Evolutionary conservation across 1,284 basidiomycete species (phyloP).

Genomic region (Inonotus obliquus): DNA sequence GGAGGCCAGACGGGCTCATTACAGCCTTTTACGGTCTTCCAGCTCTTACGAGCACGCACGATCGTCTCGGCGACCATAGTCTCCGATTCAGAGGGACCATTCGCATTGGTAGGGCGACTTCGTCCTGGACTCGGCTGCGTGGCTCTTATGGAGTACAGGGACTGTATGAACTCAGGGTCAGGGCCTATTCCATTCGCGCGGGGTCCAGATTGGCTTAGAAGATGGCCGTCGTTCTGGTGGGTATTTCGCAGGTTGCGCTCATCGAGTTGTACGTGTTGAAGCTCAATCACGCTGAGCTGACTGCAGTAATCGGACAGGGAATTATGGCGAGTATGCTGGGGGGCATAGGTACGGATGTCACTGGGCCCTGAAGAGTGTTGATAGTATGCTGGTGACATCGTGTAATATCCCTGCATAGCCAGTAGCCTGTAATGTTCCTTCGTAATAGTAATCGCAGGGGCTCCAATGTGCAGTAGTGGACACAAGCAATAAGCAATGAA

Average conservation of each 20-base stretch:
- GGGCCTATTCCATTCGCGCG: not conserved
- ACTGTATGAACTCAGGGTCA: not conserved
- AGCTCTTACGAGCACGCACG: conserved; percentile 62
- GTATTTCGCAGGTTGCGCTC: not conserved
- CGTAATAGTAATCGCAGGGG: not conserved
- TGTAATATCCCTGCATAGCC: not conserved
- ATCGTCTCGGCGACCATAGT: conserved; percentile 51
- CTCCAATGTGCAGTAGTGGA: not conserved
- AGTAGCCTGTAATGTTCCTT: not conserved
- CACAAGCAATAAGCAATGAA: not conserved
- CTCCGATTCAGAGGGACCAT: not conserved
- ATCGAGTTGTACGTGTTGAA: not conserved
- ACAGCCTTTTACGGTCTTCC: conserved; percentile 64
- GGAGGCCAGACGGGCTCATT: conserved; percentile 73
- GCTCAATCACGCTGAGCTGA: too few species aligned
- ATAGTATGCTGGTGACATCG: not conserved
- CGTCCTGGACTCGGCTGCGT: not conserved
- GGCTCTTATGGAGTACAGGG: not conserved
- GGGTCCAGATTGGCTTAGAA: not conserved
- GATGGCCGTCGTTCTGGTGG: not conserved
- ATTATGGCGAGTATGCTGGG: not conserved
- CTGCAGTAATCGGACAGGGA: not conserved
- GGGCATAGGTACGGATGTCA: not conserved
- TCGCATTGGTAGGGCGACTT: not conserved
- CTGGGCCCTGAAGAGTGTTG: not conserved